Base-by-base conservation (phyloP, 805 yeast species). In the Ogataea polymorpha region DNA sequence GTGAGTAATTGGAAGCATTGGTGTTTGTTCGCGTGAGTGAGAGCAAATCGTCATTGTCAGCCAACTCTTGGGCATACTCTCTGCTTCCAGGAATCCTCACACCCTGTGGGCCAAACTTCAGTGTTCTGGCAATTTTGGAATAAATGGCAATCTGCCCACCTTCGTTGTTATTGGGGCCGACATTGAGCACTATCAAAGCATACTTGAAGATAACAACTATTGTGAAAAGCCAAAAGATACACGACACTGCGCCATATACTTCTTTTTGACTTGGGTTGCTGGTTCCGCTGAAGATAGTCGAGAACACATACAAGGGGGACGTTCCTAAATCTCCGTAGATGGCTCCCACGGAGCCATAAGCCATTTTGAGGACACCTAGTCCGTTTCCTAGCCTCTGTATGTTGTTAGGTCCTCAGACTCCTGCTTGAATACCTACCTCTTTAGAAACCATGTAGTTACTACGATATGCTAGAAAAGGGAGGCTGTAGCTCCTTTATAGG, bases 61-160 rank as follows among this genome's bases (percentile, higher is more conserved):
- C 46, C 8, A 37, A 11, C 6, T 37, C 34, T 11, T 35, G 35
- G 5, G 31, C n/a, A 7, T 10, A 10, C 10, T 37, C 32, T 12
- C 21, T 23, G 2, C 53, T 58, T 23, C 75, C 73, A 1, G 73
- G 72, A 13, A 72, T 64, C 21, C 53, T 51, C 4, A 70, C 74
- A 18, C 77, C 74, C 31, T 54, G 59, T 2, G 74, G 75, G 11
- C 75, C 77, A 36, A 75, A 61, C 27, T 66, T 67, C 46, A 77
- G 57, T 26, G 63, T 61, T 29, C 78, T 62, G 5, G 81, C 79
- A 24, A 77, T 67, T 52, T 76, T 76, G 16, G 82, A 74, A 49
- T 77, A 79, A 31, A 79, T 70, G n/a, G 84, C 83, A 24, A 79
- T 71, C 45, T 76, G 81, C 1, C 84, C 83, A 46, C 84, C 83